These are phyloP conservation scores for Talaromyces sp. DNA, from an alignment of 2,329 filamentous ascomycete species.

Conservation along the genomic window DNA sequence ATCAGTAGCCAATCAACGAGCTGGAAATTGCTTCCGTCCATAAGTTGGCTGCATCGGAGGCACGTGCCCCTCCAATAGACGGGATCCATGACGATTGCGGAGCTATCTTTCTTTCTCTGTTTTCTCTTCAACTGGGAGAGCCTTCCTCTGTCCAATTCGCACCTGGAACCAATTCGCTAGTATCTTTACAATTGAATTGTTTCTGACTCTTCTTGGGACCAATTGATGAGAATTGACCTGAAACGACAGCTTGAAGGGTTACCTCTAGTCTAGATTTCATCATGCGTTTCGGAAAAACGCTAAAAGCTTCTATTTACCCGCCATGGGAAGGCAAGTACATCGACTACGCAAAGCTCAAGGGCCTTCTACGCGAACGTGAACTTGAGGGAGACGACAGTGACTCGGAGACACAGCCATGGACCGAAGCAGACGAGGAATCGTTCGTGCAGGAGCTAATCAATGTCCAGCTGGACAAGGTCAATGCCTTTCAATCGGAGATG, in stretches of 20 bases:
- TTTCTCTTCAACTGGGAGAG: background rate
- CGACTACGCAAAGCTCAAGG: constrained; percentile 91
- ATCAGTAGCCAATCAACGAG: constrained; percentile 11
- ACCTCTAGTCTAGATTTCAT: constrained; percentile 24
- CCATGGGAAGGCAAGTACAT: constrained; percentile 95
- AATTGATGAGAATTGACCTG: background rate
- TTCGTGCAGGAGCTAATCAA: constrained; percentile 97
- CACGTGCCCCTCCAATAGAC: constrained; percentile 10
- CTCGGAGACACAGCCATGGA: constrained; percentile 68
- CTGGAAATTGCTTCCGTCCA: background rate
- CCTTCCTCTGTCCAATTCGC: background rate
- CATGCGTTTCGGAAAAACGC: constrained; percentile 93
- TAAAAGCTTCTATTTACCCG: constrained; percentile 72
- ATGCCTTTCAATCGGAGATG: constrained; percentile 80
- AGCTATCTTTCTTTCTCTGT: background rate
- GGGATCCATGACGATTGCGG: constrained; percentile 11
- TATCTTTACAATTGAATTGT: background rate
- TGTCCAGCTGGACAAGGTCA: constrained; percentile 90
- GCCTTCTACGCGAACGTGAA: constrained; percentile 75
- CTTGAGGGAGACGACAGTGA: constrained; percentile 44
- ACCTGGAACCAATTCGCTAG: background rate
- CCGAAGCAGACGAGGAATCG: constrained; percentile 84
- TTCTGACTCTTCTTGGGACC: background rate
- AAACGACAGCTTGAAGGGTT: background rate
- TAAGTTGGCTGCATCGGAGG: background rate